Conservation (phyloP, 2,329 filamentous ascomycete genomes). For the Ampelomyces quisqualis region DNA sequence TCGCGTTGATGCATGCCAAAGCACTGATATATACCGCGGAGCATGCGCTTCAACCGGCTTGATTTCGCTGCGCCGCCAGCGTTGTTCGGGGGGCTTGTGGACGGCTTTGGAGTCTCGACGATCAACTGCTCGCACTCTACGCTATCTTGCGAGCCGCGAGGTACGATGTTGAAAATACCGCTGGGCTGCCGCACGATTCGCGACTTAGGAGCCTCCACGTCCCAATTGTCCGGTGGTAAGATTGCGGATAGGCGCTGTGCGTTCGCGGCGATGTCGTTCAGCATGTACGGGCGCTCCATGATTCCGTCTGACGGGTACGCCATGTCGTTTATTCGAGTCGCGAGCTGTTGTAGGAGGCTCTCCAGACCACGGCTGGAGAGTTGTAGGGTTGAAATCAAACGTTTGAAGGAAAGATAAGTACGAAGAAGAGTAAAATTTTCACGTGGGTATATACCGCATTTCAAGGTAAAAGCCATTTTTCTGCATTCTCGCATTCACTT, state of each 20-base stretch:
- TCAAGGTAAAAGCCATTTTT: no score
- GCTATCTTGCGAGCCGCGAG: not conserved
- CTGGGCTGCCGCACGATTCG: conserved; percentile 7
- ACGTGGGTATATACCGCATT: no score
- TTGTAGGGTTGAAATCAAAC: not conserved
- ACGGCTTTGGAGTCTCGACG: not conserved
- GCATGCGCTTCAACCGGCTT: not conserved
- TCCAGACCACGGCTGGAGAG: not conserved
- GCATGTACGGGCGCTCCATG: conserved; percentile 16
- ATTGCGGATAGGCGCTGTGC: conserved; percentile 14
- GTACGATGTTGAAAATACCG: conserved; percentile 12
- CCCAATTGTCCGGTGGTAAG: conserved; percentile 21
- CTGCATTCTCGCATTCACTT: no score
- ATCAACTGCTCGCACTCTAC: not conserved
- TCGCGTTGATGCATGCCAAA: conserved; percentile 1
- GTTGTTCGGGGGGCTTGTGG: not conserved
- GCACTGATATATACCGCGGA: not conserved
- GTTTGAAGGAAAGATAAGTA: not conserved
- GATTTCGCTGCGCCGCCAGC: not conserved
- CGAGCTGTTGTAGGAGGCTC: not conserved
- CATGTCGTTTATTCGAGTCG: not conserved
- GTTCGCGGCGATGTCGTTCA: conserved; percentile 15
- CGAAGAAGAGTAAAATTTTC: no score
- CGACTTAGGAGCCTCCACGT: not conserved
- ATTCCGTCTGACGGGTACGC: not conserved